Conservation (phyloP, 2,329 filamentous ascomycete genomes). For the Cladosporium sp. region DNA sequence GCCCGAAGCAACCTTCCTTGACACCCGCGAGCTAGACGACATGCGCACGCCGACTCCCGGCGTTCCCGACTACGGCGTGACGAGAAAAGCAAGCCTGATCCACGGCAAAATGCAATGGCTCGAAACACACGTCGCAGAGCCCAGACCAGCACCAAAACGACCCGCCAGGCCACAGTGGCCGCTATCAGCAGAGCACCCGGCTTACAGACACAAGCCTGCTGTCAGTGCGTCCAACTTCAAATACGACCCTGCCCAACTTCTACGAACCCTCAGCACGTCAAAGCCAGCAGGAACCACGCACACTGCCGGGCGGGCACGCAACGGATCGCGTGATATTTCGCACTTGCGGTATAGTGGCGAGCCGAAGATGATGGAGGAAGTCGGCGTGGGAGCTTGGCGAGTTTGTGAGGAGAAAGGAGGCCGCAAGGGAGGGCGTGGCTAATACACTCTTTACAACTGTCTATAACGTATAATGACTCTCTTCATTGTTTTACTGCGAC, state of each 20-base stretch:
- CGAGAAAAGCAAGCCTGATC: slow-evolving; percentile 2
- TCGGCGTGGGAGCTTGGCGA: slow-evolving; percentile 2
- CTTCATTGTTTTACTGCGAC: no score
- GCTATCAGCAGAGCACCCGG: neutral
- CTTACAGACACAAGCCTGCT: neutral
- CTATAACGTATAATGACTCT: no score
- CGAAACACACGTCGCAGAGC: neutral
- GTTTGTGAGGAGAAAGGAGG: neutral
- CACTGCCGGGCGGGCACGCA: neutral
- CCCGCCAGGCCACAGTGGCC: neutral
- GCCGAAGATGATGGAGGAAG: neutral
- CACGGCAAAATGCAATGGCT: slow-evolving; percentile 5
- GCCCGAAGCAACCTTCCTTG: neutral
- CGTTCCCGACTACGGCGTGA: neutral
- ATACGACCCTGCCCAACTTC: neutral
- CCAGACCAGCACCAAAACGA: neutral
- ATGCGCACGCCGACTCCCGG: neutral
- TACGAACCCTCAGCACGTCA: neutral
- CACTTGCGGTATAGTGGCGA: neutral
- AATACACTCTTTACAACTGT: no score
- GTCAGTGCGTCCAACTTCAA: neutral
- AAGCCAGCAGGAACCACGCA: neutral
- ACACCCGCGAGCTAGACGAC: neutral
- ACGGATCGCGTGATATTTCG: neutral
- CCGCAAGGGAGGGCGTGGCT: neutral